phyloP scores from a whole-genome alignment of 768 basidiomycete species.

The Lactarius psammicola region DNA sequence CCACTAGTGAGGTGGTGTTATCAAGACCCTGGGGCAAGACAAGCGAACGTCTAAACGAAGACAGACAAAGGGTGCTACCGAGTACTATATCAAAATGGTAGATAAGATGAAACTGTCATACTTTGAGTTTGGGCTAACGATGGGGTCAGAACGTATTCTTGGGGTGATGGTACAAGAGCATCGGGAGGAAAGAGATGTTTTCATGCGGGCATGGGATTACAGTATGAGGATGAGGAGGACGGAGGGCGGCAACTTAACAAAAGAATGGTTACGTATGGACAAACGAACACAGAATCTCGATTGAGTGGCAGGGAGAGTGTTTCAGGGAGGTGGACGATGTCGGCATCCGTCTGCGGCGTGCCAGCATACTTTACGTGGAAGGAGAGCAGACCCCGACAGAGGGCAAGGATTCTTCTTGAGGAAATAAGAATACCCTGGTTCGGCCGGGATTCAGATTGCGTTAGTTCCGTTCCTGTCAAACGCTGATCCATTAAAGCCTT shows the following conservation, averaged over 20 bases:
- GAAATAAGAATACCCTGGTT: neutral
- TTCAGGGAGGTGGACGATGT: neutral
- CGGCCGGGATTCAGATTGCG: slow-evolving; percentile 20
- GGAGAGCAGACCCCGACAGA: neutral
- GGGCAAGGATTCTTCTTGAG: neutral
- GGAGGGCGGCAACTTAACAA: neutral
- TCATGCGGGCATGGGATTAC: neutral
- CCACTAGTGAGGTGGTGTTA: neutral
- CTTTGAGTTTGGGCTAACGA: neutral
- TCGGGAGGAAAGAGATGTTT: neutral
- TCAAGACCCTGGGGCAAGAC: neutral
- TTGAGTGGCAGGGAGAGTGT: neutral
- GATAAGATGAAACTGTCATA: neutral
- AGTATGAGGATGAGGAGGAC: too few relatives aligned
- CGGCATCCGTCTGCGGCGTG: neutral
- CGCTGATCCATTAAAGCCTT: slow-evolving; percentile 27
- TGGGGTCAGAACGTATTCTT: too few relatives aligned
- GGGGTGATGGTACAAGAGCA: too few relatives aligned
- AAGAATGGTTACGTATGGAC: neutral
- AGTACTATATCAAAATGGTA: neutral
- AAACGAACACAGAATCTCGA: neutral
- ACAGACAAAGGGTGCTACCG: neutral
- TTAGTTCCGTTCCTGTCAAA: slow-evolving; percentile 29
- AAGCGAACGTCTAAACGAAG: neutral
- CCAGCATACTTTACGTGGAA: neutral